Conservation (phyloP, 148 eudicot species). For the Persicaria maculosa region DNA sequence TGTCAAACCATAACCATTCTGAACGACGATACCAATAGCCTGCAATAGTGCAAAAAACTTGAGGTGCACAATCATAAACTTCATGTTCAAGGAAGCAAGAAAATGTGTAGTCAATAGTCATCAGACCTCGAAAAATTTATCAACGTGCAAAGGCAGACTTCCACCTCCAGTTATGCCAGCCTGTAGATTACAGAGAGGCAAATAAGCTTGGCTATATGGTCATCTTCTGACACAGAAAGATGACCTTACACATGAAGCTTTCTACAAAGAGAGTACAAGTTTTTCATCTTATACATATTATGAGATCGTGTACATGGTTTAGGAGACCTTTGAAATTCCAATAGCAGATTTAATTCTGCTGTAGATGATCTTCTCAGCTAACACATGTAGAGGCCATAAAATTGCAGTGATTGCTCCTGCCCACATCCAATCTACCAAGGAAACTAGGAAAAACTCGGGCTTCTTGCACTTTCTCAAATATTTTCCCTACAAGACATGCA, state of each 20-base stretch:
- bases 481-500: conserved; percentile 56
- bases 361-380: conserved; percentile 69
- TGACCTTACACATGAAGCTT: background rate
- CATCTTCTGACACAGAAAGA: background rate
- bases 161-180: conserved; percentile 97
- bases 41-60: conserved; percentile 21
- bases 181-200: conserved; percentile 41
- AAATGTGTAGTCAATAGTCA: conserved; percentile 16
- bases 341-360: conserved; percentile 71
- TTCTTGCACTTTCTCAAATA: conserved; percentile 44
- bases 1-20: conserved; percentile 91
- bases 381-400: conserved; percentile 71
- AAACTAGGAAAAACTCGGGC: conserved; percentile 39
- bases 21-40: conserved; percentile 73
- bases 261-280: background rate
- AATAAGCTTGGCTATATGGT: too few species aligned
- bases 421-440: conserved; percentile 63
- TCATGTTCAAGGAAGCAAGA: conserved; percentile 9
- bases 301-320: background rate
- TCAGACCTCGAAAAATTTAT: conserved; percentile 85
- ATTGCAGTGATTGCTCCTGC: conserved; percentile 61
- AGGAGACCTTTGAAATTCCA: conserved; percentile 80
- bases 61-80: conserved; percentile 5
- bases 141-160: conserved; percentile 73
- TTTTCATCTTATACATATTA: background rate